phyloP scores from a whole-genome alignment of 805 yeast species.

The Metschnikowia sp. region DNA sequence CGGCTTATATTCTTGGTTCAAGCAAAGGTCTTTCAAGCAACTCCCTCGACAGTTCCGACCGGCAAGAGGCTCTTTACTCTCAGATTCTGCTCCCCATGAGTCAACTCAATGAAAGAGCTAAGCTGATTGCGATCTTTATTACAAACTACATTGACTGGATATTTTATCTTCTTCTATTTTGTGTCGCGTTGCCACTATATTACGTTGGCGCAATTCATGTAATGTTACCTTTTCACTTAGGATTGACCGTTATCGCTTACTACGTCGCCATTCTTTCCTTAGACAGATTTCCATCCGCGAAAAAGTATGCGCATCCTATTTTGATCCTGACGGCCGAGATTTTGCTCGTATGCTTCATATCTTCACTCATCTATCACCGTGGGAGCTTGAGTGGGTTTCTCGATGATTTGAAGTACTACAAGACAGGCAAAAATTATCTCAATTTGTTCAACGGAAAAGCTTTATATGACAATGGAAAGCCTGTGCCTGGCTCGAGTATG shows the following conservation, averaged over 20 bases:
- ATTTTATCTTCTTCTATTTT: slow-evolving; percentile 44
- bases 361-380: slow-evolving; percentile 47
- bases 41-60: not conserved
- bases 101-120: slow-evolving; percentile 14
- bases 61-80: not conserved
- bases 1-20: no score
- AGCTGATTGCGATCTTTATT: slow-evolving; percentile 32
- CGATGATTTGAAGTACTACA: slow-evolving; percentile 50
- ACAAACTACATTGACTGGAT: slow-evolving; percentile 54
- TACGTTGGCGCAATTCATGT: slow-evolving; percentile 47
- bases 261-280: slow-evolving; percentile 48
- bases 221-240: slow-evolving; percentile 59
- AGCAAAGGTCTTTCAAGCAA: no score
- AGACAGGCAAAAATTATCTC: slow-evolving; percentile 67
- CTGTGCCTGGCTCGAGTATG: slow-evolving; percentile 4
- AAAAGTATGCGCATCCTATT: slow-evolving; percentile 67
- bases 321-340: slow-evolving; percentile 61
- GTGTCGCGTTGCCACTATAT: slow-evolving; percentile 60
- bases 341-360: slow-evolving; percentile 59
- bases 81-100: not conserved
- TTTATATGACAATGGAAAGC: slow-evolving; percentile 27
- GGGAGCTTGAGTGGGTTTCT: slow-evolving; percentile 48
- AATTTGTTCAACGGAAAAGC: slow-evolving; percentile 47
- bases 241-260: slow-evolving; percentile 57
- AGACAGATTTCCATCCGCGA: slow-evolving; percentile 39